Evolutionary conservation across 169 alveolate species (phyloP), one percentile per base, ranked within the genome.

Genomic region (Plasmodium inui): DNA sequence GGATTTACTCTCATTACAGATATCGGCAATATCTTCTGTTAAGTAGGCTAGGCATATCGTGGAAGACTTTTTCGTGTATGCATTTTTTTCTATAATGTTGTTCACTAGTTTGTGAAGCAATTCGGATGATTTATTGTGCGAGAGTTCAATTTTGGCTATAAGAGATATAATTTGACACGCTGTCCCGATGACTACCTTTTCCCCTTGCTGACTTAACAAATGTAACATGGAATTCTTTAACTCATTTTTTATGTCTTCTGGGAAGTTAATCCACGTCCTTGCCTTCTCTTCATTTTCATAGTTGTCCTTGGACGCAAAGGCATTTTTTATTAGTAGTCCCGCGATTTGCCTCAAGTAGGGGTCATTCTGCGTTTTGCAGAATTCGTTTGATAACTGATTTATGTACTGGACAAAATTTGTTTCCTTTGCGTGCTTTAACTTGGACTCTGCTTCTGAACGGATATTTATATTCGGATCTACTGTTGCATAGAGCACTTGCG

Each of bases 101-200:
- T 95, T 92, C 26, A 95, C 95, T 67, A 95, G 78, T 61, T 93
- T 93, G 78, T 94, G 97, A 78, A 97, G 96, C 39, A 97, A 96
- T 82, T 97, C 98, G 28, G 98, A 98, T 94, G 98, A 97, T 73
- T 97, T 94, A 78, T 97, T 92, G 73, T 96, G 96, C 3, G 97
- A 95, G 53, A 97, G 86, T 86, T 97, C 98, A 7, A 97, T 93
- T 71, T 96, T 97, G 3, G 98, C 97, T 26, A 97, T 97, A 14
- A 97, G 86, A 19, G 98, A 96, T 72, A 97, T 96, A 10, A 97
- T 98, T 83, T 97, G 96, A 88, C 98, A 97, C 41, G 98, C 95
- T 3, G 98, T 96, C 85, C 92, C 95, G 81, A 96, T 96, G 83
- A 92, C 95, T 81, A 96, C 93, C 93, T 96, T 98, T 80, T 95